These are phyloP conservation scores for Trichophyton equinum DNA, from an alignment of 2,329 filamentous ascomycete species.

Conservation along the genomic window DNA sequence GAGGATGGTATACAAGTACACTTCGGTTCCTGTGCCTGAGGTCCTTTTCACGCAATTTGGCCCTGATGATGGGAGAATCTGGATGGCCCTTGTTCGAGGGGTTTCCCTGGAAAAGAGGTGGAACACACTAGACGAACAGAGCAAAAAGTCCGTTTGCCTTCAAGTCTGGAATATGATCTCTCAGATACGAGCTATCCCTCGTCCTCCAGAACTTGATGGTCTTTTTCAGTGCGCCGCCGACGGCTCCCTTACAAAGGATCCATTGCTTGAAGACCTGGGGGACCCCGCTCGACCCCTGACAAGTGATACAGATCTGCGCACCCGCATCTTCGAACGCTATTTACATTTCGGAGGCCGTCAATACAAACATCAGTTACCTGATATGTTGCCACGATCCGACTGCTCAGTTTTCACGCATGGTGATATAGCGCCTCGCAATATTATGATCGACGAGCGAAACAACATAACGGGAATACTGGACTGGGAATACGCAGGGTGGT, in stretches of 20 bases:
- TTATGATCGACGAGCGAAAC: not conserved
- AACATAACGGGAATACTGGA: not conserved
- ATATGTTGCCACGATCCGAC: not conserved
- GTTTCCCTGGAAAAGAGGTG: not conserved
- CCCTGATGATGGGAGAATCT: not conserved
- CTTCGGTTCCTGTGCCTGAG: not conserved
- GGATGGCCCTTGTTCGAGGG: not conserved
- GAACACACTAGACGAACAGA: not conserved
- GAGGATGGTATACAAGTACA: not conserved
- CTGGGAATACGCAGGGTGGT: slow-evolving; percentile 2
- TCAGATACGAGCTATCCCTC: slow-evolving; percentile 14
- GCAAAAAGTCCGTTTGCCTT: slow-evolving; percentile 15
- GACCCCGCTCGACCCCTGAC: not conserved
- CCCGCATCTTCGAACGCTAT: not conserved
- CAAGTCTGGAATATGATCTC: slow-evolving; percentile 16
- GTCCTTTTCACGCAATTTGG: not conserved
- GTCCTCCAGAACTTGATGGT: slow-evolving; percentile 10
- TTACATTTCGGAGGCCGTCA: not conserved
- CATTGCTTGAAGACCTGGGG: slow-evolving; percentile 12
- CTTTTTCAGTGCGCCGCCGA: slow-evolving; percentile 18
- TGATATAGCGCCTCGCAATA: not conserved
- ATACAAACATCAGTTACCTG: not conserved
- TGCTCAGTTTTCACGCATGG: not conserved
- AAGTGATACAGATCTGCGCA: not conserved
- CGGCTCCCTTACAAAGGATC: slow-evolving; percentile 15